Evolutionary conservation across 305 asterid species (phyloP).

Genomic region (Fraxinus sp.): DNA sequence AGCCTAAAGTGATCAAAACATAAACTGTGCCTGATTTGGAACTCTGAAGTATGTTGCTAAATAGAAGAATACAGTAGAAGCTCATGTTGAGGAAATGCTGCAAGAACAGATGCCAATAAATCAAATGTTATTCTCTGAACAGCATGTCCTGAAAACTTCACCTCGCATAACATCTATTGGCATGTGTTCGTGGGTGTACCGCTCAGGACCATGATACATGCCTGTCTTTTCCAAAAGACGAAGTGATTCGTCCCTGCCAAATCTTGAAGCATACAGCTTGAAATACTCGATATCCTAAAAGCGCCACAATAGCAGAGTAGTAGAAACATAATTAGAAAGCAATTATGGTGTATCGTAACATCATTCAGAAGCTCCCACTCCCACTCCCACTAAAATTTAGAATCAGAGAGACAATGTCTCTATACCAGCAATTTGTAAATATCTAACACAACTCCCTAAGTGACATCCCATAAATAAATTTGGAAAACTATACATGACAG

Average conservation of each 20-base stretch:
- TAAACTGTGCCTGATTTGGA: background rate
- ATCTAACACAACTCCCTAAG: background rate
- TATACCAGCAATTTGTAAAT: background rate
- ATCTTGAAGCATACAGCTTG: slow-evolving; percentile 76
- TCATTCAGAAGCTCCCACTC: background rate
- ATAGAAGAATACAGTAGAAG: background rate
- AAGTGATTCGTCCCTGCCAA: slow-evolving; percentile 84
- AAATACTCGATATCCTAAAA: slow-evolving; percentile 86
- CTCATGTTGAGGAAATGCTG: background rate
- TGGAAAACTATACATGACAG: background rate
- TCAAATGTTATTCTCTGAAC: slow-evolving; percentile 34
- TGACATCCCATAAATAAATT: background rate
- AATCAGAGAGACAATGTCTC: background rate
- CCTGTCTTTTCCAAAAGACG: slow-evolving; percentile 78
- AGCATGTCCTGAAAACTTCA: slow-evolving; percentile 83
- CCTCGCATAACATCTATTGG: slow-evolving; percentile 88
- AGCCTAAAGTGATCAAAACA: background rate
- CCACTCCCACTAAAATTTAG: background rate
- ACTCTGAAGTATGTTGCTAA: background rate
- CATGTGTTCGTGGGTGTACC: slow-evolving; percentile 78
- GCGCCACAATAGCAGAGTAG: slow-evolving; percentile 6
- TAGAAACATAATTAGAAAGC: background rate
- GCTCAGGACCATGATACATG: slow-evolving; percentile 84
- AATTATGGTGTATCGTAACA: background rate
- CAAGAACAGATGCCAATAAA: background rate